Conservation (phyloP, 2,329 filamentous ascomycete species). For the Botrytis tulipae region DNA sequence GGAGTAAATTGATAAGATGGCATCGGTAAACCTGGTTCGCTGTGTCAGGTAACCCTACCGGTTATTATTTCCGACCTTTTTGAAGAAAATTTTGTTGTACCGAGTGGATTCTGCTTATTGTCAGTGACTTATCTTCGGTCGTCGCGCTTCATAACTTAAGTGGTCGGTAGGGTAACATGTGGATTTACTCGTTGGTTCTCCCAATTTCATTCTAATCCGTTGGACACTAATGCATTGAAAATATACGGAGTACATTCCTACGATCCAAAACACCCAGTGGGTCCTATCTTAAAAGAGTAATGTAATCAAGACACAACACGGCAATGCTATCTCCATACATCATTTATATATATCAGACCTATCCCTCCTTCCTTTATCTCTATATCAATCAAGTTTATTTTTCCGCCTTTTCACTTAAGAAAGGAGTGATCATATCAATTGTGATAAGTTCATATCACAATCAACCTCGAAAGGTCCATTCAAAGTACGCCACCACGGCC, state of each 20-base stretch:
- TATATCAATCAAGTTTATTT: not conserved
- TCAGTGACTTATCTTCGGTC: slow-evolving; percentile 19
- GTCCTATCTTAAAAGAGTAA: slow-evolving; percentile 1
- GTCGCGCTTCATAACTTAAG: not conserved
- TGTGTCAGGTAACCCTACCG: not conserved
- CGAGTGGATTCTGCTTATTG: slow-evolving; percentile 11
- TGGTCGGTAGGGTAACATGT: slow-evolving; percentile 12
- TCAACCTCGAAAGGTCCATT: slow-evolving; percentile 1
- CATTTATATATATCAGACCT: slow-evolving; percentile 19
- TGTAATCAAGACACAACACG: slow-evolving; percentile 9
- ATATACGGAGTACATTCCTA: not conserved
- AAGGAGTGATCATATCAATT: not conserved
- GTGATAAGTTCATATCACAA: slow-evolving; percentile 15
- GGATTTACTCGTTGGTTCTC: slow-evolving; percentile 7
- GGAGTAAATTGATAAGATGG: slow-evolving; percentile 19
- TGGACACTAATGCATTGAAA: slow-evolving; percentile 17
- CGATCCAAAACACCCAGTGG: slow-evolving; percentile 21
- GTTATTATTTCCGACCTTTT: not conserved
- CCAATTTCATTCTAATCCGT: slow-evolving; percentile 14
- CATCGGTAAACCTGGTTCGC: slow-evolving; percentile 11
- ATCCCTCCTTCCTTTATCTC: not conserved
- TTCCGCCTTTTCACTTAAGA: not conserved
- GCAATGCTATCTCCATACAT: not conserved
- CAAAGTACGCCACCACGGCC: slow-evolving; percentile 1
- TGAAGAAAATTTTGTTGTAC: not conserved